Evolutionary conservation across 2,329 filamentous ascomycete species (phyloP).

Genomic region (Colletotrichum chlorophyti): DNA sequence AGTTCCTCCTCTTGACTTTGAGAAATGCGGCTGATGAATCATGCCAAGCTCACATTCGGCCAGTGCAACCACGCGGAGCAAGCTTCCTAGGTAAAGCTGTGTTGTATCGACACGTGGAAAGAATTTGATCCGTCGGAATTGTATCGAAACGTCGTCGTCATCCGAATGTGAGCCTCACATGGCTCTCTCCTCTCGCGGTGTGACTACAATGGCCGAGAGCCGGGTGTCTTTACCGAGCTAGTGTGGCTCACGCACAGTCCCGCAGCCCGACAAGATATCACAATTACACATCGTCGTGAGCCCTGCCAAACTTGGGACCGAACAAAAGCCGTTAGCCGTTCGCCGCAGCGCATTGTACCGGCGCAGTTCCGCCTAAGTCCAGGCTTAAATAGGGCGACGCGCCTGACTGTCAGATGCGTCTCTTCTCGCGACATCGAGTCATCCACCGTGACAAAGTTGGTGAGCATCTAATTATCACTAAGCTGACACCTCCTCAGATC

Average conservation of each 20-base stretch:
- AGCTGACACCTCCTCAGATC: background rate
- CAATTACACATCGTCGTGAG: background rate
- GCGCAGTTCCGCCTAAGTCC: background rate
- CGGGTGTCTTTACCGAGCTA: background rate
- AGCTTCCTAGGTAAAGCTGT: background rate
- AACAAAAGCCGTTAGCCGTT: background rate
- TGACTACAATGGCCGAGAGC: background rate
- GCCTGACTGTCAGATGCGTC: background rate
- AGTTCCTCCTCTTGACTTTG: background rate
- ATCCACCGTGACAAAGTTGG: no score
- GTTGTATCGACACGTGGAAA: no score
- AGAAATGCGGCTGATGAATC: constrained; percentile 1
- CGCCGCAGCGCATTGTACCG: background rate
- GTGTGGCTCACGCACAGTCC: background rate
- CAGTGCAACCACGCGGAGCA: background rate
- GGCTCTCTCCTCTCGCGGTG: no score
- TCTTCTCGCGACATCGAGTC: background rate
- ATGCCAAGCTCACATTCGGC: constrained; percentile 3
- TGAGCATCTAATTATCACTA: background rate
- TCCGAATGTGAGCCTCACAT: no score
- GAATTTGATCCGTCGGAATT: no score
- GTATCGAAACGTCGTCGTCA: no score
- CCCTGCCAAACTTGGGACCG: background rate
- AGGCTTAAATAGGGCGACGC: background rate
- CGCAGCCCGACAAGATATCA: no score